Evolutionary conservation across 768 basidiomycete species (phyloP).

Genomic region (Albatrellus ellisii): DNA sequence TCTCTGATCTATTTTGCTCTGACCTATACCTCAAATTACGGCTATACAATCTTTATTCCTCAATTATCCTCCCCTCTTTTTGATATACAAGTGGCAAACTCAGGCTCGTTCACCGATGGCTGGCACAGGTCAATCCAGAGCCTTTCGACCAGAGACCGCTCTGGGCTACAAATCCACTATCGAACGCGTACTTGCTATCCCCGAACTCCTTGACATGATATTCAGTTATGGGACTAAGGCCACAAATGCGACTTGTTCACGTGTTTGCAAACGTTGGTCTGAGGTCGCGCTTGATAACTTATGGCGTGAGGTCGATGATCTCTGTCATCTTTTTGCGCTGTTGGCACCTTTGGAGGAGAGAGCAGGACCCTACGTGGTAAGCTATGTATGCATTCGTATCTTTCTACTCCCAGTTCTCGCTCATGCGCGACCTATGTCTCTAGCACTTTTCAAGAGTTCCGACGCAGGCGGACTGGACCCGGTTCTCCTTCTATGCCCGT

Average conservation of each 20-base stretch:
- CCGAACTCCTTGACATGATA: slow-evolving; percentile 10
- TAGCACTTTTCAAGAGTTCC: slow-evolving; percentile 7
- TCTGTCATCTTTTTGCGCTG: slow-evolving; percentile 6
- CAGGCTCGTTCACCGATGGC: too few species aligned
- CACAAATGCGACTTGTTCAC: slow-evolving; percentile 7
- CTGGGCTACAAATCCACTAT: slow-evolving; percentile 10
- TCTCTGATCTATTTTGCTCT: too few species aligned
- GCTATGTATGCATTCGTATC: background rate
- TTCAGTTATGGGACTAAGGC: slow-evolving; percentile 7
- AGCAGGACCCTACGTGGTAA: background rate
- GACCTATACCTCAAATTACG: too few species aligned
- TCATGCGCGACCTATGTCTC: background rate
- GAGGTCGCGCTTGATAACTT: slow-evolving; percentile 9
- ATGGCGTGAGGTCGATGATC: slow-evolving; percentile 10
- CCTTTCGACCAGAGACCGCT: too few species aligned
- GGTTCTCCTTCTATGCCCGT: slow-evolving; percentile 11
- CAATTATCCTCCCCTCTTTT: too few species aligned
- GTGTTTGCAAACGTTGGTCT: slow-evolving; percentile 9
- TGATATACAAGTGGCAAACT: too few species aligned
- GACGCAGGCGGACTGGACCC: slow-evolving; percentile 10
- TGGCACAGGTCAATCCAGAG: too few species aligned
- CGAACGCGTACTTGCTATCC: slow-evolving; percentile 10
- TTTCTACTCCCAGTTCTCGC: background rate
- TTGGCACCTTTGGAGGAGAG: slow-evolving; percentile 4
- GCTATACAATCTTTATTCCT: too few species aligned